Evolutionary conservation across 495 filamentous ascomycete species (phyloP).

Genomic region (Penicillium longicatenatum): DNA sequence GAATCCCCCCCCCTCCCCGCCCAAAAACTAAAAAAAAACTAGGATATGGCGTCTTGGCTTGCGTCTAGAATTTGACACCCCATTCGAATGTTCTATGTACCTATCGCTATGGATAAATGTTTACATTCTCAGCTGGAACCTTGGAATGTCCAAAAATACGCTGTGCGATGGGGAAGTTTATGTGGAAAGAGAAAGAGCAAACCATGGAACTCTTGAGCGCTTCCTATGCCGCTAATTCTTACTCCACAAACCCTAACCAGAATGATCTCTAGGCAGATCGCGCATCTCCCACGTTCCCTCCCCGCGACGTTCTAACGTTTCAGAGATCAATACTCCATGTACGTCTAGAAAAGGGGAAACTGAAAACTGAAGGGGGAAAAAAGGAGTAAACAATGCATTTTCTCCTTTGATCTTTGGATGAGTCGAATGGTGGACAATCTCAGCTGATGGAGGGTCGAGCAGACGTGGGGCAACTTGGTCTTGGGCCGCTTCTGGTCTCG

Average conservation of each 20-base stretch:
- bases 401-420: slow-evolving; percentile 14
- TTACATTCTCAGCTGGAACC: not conserved
- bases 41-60: slow-evolving; percentile 10
- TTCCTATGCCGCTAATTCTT: slow-evolving; percentile 15
- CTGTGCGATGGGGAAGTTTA: slow-evolving; percentile 5
- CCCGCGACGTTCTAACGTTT: not conserved
- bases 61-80: not conserved
- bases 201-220: slow-evolving; percentile 12
- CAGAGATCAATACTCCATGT: not conserved
- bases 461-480: slow-evolving; percentile 30
- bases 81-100: not conserved
- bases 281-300: slow-evolving; percentile 6
- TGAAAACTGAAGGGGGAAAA: not conserved
- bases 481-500: slow-evolving; percentile 26
- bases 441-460: slow-evolving; percentile 38
- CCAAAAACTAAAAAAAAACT: not conserved
- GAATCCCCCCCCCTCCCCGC: too few species aligned
- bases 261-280: slow-evolving; percentile 8
- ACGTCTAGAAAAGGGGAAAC: not conserved
- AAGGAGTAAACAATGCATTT: not conserved
- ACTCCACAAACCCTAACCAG: slow-evolving; percentile 26
- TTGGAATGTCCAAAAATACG: not conserved
- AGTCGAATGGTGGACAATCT: slow-evolving; percentile 24
- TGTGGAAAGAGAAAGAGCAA: not conserved
- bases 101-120: not conserved